Evolutionary conservation across 2,329 filamentous ascomycete species (phyloP).

Genomic region (Xylariaceae sp.): DNA sequence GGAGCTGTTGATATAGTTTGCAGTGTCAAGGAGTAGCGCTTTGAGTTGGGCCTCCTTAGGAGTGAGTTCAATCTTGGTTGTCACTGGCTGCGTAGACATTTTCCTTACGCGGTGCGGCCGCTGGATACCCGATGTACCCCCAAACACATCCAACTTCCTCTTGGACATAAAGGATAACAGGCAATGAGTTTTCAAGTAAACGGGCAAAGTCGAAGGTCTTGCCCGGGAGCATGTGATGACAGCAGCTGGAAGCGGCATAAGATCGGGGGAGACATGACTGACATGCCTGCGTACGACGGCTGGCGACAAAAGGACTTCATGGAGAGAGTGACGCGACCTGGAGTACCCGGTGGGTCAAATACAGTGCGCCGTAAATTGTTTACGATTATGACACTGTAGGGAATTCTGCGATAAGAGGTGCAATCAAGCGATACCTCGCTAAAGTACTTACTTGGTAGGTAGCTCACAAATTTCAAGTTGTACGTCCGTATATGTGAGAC

Average conservation of each 20-base stretch:
- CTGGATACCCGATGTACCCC: slow-evolving; percentile 16
- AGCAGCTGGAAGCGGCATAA: slow-evolving; percentile 4
- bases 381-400: too few relatives aligned
- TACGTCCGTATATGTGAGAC: too few relatives aligned
- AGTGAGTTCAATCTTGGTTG: slow-evolving; percentile 52
- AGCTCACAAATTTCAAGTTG: too few relatives aligned
- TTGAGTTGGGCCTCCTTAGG: slow-evolving; percentile 68
- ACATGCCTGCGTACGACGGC: too few relatives aligned
- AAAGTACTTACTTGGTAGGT: too few relatives aligned
- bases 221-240: background rate
- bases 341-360: too few relatives aligned
- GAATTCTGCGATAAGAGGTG: too few relatives aligned
- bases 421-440: too few relatives aligned
- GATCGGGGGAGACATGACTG: background rate
- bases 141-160: slow-evolving; percentile 28
- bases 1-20: slow-evolving; percentile 58
- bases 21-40: slow-evolving; percentile 77
- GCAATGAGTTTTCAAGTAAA: background rate
- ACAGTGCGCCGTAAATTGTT: too few relatives aligned
- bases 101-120: slow-evolving; percentile 27
- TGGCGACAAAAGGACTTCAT: too few relatives aligned
- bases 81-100: slow-evolving; percentile 30
- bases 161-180: slow-evolving; percentile 29
- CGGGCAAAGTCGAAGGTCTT: background rate
- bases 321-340: too few relatives aligned